A percentile compares a stretch with the other conserved stretches of the same genome.
Evolutionary conservation across 352 stramenopile genomes (phyloP).

Genomic region (Globisporangium nagaii): DNA sequence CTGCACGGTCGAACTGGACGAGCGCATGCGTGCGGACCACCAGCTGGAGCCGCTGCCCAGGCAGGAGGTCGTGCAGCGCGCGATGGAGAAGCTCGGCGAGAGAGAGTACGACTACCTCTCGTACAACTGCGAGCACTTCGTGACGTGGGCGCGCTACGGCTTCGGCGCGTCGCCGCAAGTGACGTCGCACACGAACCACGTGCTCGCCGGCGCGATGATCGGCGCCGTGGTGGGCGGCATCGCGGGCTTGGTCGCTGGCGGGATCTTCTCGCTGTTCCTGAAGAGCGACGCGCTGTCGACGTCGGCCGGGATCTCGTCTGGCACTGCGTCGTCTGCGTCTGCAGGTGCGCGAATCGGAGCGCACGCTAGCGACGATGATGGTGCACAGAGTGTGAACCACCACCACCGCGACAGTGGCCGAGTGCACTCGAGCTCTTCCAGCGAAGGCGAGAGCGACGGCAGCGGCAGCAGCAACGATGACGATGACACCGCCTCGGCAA

Average conservation of each 20-base stretch:
- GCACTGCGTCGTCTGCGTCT: neutral
- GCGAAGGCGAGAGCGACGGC: neutral
- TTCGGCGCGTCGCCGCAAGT: conserved; percentile 51
- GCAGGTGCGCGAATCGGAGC: conserved; percentile 5
- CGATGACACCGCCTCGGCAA: neutral
- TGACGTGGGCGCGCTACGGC: conserved; percentile 66
- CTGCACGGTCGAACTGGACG: conserved; percentile 43
- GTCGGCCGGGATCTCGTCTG: conserved; percentile 19
- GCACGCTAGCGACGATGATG: conserved; percentile 3
- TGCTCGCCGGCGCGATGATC: conserved; percentile 55
- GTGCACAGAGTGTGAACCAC: conserved; percentile 3
- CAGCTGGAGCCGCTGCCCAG: conserved; percentile 29
- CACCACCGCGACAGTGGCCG: conserved; percentile 5
- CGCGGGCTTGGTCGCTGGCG: conserved; percentile 52
- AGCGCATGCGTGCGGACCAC: conserved; percentile 40
- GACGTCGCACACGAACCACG: conserved; percentile 45
- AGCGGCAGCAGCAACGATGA: neutral
- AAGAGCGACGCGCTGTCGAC: conserved; percentile 50
- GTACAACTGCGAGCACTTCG: conserved; percentile 78
- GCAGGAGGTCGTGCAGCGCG: conserved; percentile 38
- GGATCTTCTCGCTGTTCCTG: conserved; percentile 52
- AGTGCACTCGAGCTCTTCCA: neutral
- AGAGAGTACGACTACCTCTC: conserved; percentile 41
- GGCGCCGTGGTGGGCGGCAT: conserved; percentile 52
- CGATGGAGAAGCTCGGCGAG: conserved; percentile 44